Base-by-base conservation (phyloP, 1,139 yeast species). In the Kodamaea suecica region DNA sequence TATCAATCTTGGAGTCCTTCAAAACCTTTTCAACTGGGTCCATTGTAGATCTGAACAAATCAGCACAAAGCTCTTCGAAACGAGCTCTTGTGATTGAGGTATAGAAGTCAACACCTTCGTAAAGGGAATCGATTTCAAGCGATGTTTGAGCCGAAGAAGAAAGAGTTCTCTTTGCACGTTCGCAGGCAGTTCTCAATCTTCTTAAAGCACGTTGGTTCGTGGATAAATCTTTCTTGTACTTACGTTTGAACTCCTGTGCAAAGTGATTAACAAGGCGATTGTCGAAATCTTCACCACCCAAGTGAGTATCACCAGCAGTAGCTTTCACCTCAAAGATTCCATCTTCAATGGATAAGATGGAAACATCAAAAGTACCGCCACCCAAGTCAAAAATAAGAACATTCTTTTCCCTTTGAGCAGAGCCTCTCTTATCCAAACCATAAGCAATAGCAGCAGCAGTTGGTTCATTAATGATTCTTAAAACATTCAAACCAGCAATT, bases 151-250 rank as follows among this genome's bases (percentile, higher is more conserved):
- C 80, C 50, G 84, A 84, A 41, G 94, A 84, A 42, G 95, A 84
- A 57, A 84, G 73, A 42, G 92, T 78, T 76, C 95, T 81, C 85
- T 84, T 84, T 45, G 95, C 94, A 68, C 92, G 84, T 75, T 84
- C 95, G 66, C 88, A 84, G 50, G 94, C 92, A 55, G 95, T 82
- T 75, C 94, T 81, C 61, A 84, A 75, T 76, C 94, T 83, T 68
- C 95, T 80, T 59, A 84, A 69, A 42, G 94, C 87, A 70, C 94
- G 81, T 58, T 84, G 85, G 70, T 84, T 84, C 39, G 73, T 59
- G 39, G 84, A 72, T 55, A 84, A 67, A 62, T 84, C 94, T 61
- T 77, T 73, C 70, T 81, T 82, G 70, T 81, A 72, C 77, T 84
- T 84, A 75, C 87, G 79, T 81, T 83, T 81, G 80, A 84, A 84